phyloP scores from a whole-genome alignment of 306 rosid species.

The Canavalia ensiformis region DNA sequence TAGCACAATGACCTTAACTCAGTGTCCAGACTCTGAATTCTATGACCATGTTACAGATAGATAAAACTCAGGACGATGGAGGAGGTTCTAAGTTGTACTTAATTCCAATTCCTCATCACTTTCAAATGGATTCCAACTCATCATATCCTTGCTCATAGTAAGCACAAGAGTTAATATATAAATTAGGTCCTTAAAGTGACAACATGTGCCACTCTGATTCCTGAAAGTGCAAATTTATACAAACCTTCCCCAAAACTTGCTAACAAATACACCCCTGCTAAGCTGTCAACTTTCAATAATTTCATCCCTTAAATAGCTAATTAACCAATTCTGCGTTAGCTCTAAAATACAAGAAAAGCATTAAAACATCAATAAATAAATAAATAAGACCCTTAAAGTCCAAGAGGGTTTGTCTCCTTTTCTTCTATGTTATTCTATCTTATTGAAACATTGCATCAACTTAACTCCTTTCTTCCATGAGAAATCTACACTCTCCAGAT shows the following conservation, averaged over 20 bases:
- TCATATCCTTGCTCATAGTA: neutral
- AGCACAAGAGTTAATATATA: neutral
- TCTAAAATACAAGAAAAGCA: neutral
- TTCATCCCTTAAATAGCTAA: neutral
- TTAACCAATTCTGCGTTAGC: neutral
- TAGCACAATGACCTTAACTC: constrained; percentile 27
- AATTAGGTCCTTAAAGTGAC: neutral
- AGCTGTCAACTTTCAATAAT: too few relatives aligned
- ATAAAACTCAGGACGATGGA: neutral
- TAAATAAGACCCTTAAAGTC: neutral
- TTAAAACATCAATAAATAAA: neutral
- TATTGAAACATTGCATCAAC: constrained; percentile 16
- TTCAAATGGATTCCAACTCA: neutral
- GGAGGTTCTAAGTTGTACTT: neutral
- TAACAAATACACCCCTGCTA: neutral
- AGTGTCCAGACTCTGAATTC: neutral
- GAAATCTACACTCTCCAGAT: neutral
- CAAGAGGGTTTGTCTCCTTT: neutral
- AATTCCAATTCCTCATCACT: constrained; percentile 6
- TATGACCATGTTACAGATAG: constrained; percentile 4
- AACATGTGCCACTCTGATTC: neutral
- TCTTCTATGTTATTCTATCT: neutral
- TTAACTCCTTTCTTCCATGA: constrained; percentile 17
- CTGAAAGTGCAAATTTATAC: neutral
- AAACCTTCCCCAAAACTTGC: neutral